Base-by-base conservation (phyloP, 2,329 filamentous ascomycete genomes). In the Colletotrichum liaoningense region DNA sequence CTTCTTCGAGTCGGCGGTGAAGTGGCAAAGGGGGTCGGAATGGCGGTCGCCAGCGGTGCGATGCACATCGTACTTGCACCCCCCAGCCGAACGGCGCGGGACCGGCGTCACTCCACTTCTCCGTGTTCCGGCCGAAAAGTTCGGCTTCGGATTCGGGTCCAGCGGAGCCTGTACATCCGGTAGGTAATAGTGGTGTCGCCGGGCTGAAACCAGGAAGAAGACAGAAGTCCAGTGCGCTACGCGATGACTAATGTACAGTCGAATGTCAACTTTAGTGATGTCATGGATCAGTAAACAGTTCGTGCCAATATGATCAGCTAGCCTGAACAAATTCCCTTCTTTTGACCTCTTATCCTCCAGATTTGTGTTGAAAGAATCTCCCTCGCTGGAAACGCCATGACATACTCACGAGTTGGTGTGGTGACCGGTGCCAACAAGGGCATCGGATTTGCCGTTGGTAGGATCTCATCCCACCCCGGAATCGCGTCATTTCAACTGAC, bases 391-490 rank as follows among this genome's bases (percentile, higher is more conserved):
- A n/a, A 6, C n/a, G 33, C 14, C 4, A 82, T 81, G 80, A 54
- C 80, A 16, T 73, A 75, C 19, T 63, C 79, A 5, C 74, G 85
- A 73, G 79, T 89, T n/a, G 88, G 86, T 63, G 84, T 86, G 72
- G 88, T 89, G 0, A 89, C 88, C 1, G 88, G 88, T 63, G 87
- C 86, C 19, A 89, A 89, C 79, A 89, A 88, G 77, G 87, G 77
- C 63, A 77, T 79, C 56, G 75, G 76, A 38, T 72, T 69, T 42
- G 72, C 74, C 3, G 73, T 76, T 8, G 73, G 75, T 77, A 59
- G 35, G 67, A 16, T 30, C 12, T 57, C 22, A 3, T 14, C 49
- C 16, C 14, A 65, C 16, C 19, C 28, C 54, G 11, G 5, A 11
- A 49, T 35, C 5, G 59, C 30, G 19, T 26, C 58, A 63, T 11